Percentiles rank a stretch among this genome's conserved stretches.
Conservation (phyloP, 2,329 filamentous ascomycete genomes). For the Beauveria bassiana region DNA sequence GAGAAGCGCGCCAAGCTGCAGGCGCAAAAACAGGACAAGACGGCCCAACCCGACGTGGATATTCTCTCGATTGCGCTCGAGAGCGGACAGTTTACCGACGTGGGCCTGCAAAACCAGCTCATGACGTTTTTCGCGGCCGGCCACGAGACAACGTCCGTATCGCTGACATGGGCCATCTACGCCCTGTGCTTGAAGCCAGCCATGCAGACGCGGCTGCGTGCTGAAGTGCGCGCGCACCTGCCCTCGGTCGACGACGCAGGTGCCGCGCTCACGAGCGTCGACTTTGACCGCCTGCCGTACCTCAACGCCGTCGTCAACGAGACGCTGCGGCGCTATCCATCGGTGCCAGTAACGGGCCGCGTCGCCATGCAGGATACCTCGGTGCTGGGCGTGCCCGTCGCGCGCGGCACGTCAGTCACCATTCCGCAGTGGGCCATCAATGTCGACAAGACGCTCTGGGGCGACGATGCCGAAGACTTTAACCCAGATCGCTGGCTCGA, state of each 20-base stretch:
- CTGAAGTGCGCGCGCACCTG: conserved; percentile 57
- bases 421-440: conserved; percentile 63
- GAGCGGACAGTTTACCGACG: conserved; percentile 67
- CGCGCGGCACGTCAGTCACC: conserved; percentile 62
- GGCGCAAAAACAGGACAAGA: conserved; percentile 24
- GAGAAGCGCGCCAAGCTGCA: conserved; percentile 53
- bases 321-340: conserved; percentile 63
- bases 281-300: conserved; percentile 64
- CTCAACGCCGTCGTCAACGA: conserved; percentile 65
- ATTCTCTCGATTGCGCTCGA: conserved; percentile 75
- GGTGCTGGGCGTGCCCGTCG: conserved; percentile 57
- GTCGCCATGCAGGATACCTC: conserved; percentile 56
- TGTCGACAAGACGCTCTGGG: conserved; percentile 63
- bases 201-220: conserved; percentile 58
- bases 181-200: conserved; percentile 58
- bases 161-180: conserved; percentile 70
- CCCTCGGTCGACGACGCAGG: conserved; percentile 35
- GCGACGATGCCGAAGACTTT: conserved; percentile 64
- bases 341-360: conserved; percentile 65
- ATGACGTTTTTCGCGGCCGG: conserved; percentile 85
- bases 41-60: conserved; percentile 51
- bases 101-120: conserved; percentile 77
- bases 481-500: conserved; percentile 70
- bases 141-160: conserved; percentile 70
- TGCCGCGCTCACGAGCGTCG: conserved; percentile 23